Evolutionary conservation across 208 protist species (phyloP), one percentile per base, ranked within the genome.

Genomic region (Acanthamoeba sp.): DNA sequence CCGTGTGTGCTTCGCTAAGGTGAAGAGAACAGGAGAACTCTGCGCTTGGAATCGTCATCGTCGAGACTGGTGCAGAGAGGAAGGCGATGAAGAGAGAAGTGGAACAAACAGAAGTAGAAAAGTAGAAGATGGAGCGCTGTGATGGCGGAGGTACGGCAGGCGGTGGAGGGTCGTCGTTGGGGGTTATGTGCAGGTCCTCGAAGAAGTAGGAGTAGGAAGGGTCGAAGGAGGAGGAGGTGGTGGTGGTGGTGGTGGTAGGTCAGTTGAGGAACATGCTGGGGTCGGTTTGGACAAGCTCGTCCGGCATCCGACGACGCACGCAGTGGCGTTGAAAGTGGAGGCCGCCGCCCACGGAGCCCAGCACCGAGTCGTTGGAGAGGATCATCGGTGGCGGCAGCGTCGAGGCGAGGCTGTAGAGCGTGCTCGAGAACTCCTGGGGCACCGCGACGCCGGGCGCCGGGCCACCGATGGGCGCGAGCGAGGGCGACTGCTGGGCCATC

Each of bases 401-500:
- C 71, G 71, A 82, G 22, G 71, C 71, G n/a, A 82, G 71, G 29
- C 71, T 82, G 71, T 82, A 82, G 71, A 82, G 71, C 71, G 71
- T 82, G 71, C 71, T 82, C 7, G 71, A 82, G 36, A 82, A 82
- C 71, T 82, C 71, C 32, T 40, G 71, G 12, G 71, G 62, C 10
- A 69, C 62, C 10, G 62, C 62, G 29, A 69, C n/a, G 62, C 29
- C 62, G n/a, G 6, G 10, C 16, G 29, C 24, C 3, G 62, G 29
- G 27, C 29, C 29, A 10, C 62, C 62, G 62, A 69, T 69, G 62
- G 62, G 62, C 62, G 62, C 62, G 29, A 69, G 62, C 55, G 55
- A 62, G 24, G 55, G 55, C 55, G 55, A 36, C 62, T 29, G 57
- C 62, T 69, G 62, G 16, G 62, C 62, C 24, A 36, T 36, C 62